A percentile compares a stretch with the other conserved stretches of the same genome.
phyloP scores from a whole-genome alignment of 805 yeast genomes.

The Kodamaea laetipori region DNA sequence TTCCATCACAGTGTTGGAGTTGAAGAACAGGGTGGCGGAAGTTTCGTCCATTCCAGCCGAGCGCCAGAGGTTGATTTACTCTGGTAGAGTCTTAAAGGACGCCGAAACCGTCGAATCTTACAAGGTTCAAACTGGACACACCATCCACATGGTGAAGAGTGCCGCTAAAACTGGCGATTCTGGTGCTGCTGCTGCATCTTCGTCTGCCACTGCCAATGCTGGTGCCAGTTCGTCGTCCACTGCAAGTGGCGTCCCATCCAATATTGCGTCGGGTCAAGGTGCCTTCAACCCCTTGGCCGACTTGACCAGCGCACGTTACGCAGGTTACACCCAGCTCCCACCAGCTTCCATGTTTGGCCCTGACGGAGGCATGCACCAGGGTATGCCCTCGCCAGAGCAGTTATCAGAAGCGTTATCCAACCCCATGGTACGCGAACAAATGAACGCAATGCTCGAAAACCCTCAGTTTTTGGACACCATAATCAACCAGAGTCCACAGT shows the following conservation, averaged over 20 bases:
- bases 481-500: slow-evolving; percentile 81
- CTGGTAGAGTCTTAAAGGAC: slow-evolving; percentile 92
- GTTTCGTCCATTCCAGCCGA: slow-evolving; percentile 68
- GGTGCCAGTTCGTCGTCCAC: slow-evolving; percentile 22
- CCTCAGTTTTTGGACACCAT: slow-evolving; percentile 86
- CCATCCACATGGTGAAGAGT: slow-evolving; percentile 87
- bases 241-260: slow-evolving; percentile 58
- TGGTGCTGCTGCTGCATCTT: slow-evolving; percentile 21
- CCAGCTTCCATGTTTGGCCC: slow-evolving; percentile 88
- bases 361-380: slow-evolving; percentile 82
- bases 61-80: slow-evolving; percentile 87
- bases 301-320: slow-evolving; percentile 92
- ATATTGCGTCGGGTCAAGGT: slow-evolving; percentile 84
- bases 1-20: slow-evolving; percentile 59
- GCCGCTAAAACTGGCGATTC: slow-evolving; percentile 45
- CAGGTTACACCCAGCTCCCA: slow-evolving; percentile 89
- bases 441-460: slow-evolving; percentile 80
- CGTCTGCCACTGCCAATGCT: slow-evolving; percentile 20
- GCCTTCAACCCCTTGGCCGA: slow-evolving; percentile 90
- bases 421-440: slow-evolving; percentile 79
- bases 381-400: slow-evolving; percentile 73
- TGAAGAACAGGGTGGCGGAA: slow-evolving; percentile 65
- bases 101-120: slow-evolving; percentile 70
- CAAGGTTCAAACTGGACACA: slow-evolving; percentile 82
- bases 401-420: slow-evolving; percentile 72